Percentiles rank a stretch among this genome's conserved stretches.
These are phyloP conservation scores for Termitomyces sp. DNA, from an alignment of 768 basidiomycete genomes.

Conservation along the genomic window DNA sequence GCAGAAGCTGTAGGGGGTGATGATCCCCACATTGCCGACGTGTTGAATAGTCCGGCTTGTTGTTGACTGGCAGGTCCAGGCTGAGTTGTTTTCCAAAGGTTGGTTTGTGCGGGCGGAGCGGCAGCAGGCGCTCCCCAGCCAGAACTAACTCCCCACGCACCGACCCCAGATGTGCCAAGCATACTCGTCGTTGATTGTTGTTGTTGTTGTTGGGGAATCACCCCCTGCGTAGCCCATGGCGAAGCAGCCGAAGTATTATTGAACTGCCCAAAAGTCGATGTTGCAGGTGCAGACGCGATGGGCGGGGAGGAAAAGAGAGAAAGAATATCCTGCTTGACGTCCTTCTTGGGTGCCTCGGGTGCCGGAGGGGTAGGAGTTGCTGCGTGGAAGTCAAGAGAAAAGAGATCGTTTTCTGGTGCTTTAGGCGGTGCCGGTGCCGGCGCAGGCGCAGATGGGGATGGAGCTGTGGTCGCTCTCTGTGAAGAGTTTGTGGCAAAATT, in stretches of 20 bases:
- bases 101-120: slow-evolving; percentile 31
- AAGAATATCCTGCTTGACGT: slow-evolving; percentile 82
- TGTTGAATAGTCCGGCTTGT: slow-evolving; percentile 37
- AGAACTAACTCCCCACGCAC: slow-evolving; percentile 64
- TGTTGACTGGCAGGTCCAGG: slow-evolving; percentile 19
- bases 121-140: slow-evolving; percentile 50
- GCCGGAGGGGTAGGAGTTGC: slow-evolving; percentile 33
- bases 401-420: slow-evolving; percentile 60
- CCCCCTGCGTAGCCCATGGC: slow-evolving; percentile 27
- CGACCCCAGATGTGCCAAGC: slow-evolving; percentile 50
- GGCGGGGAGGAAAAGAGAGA: slow-evolving; percentile 66
- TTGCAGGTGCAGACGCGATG: slow-evolving; percentile 28
- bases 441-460: slow-evolving; percentile 24
- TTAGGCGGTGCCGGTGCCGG: slow-evolving; percentile 24
- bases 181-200: slow-evolving; percentile 40
- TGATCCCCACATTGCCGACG: slow-evolving; percentile 61
- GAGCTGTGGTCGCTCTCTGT: slow-evolving; percentile 13
- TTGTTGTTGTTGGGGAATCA: slow-evolving; percentile 7
- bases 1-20: slow-evolving; percentile 10
- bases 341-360: slow-evolving; percentile 48
- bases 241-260: slow-evolving; percentile 20
- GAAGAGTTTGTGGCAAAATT: slow-evolving; percentile 22
- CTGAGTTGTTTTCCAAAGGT: slow-evolving; percentile 35
- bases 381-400: slow-evolving; percentile 83
- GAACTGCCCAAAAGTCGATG: slow-evolving; percentile 33